These are phyloP conservation scores for Trametes pubescens DNA, from an alignment of 1,284 basidiomycete species.

Conservation along the genomic window DNA sequence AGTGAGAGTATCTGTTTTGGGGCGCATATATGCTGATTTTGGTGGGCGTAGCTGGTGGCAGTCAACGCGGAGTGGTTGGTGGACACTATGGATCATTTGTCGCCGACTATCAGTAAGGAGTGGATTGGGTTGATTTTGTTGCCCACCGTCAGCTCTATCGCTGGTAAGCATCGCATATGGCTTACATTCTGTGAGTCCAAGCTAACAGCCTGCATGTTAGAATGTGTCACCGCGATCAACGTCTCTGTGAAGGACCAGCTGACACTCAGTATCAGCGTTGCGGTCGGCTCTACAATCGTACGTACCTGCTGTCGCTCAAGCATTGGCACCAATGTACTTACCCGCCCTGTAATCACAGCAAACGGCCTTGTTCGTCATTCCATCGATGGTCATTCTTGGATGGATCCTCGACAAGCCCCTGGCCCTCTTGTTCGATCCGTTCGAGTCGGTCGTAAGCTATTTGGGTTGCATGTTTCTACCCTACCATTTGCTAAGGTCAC, in stretches of 20 bases:
- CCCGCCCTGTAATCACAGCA: constrained; percentile 59
- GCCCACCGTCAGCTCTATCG: constrained; percentile 85
- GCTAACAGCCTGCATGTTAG: constrained; percentile 32
- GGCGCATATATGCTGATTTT: background rate
- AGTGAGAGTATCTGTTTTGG: constrained; percentile 36
- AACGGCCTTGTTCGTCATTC: constrained; percentile 90
- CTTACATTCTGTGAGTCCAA: background rate
- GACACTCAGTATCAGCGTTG: constrained; percentile 80
- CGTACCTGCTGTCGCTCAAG: constrained; percentile 42
- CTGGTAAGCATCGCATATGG: constrained; percentile 52
- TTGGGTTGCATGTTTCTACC: background rate
- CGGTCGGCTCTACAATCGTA: constrained; percentile 90
- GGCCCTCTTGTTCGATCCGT: constrained; percentile 81
- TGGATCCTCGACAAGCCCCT: constrained; percentile 79
- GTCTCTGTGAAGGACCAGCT: constrained; percentile 85
- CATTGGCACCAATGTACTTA: constrained; percentile 2
- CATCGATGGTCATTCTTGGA: constrained; percentile 70
- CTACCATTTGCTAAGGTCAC: background rate
- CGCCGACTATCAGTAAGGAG: constrained; percentile 69
- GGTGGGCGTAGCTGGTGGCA: constrained; percentile 57
- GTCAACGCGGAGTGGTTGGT: constrained; percentile 87
- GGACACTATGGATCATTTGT: constrained; percentile 76
- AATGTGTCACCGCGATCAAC: constrained; percentile 82
- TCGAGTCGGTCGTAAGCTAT: constrained; percentile 68
- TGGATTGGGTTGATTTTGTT: constrained; percentile 89